Evolutionary conservation across 768 basidiomycete genomes (phyloP).

Genomic region (Lactarius psammicola): DNA sequence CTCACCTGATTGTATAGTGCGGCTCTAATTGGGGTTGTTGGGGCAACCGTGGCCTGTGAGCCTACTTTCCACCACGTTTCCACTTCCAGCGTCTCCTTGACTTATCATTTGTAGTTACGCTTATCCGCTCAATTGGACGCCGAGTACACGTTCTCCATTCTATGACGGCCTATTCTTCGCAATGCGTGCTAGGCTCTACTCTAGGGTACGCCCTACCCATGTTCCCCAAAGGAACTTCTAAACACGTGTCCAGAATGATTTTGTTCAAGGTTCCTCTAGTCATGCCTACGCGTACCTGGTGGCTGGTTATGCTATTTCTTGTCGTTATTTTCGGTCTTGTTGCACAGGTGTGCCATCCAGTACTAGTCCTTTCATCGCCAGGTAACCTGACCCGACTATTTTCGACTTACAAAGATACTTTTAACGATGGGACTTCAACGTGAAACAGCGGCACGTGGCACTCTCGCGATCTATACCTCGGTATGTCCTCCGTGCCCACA

Average conservation of each 20-base stretch:
- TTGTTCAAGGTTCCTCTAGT: slow-evolving; percentile 42
- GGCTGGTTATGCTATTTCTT: slow-evolving; percentile 44
- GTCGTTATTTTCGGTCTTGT: slow-evolving; percentile 55
- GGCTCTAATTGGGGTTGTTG: slow-evolving; percentile 63
- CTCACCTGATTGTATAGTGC: slow-evolving; percentile 40
- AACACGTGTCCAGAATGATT: slow-evolving; percentile 41
- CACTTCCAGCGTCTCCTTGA: not conserved
- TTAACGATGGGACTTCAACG: slow-evolving; percentile 62
- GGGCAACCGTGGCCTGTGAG: slow-evolving; percentile 69
- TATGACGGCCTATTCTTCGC: slow-evolving; percentile 61
- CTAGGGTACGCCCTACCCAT: slow-evolving; percentile 33
- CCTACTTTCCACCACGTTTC: slow-evolving; percentile 10
- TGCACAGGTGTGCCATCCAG: slow-evolving; percentile 38
- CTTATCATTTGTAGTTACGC: slow-evolving; percentile 39
- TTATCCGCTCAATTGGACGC: slow-evolving; percentile 52
- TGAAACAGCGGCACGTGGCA: slow-evolving; percentile 62
- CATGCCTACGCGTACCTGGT: slow-evolving; percentile 46
- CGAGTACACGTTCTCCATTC: slow-evolving; percentile 74
- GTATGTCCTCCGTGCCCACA: not conserved
- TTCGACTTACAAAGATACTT: slow-evolving; percentile 43
- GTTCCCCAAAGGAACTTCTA: not conserved
- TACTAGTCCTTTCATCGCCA: not conserved
- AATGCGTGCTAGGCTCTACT: slow-evolving; percentile 47
- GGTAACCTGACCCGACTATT: not conserved
- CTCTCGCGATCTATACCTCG: slow-evolving; percentile 60